Conservation (phyloP, 352 stramenopile genomes). For the Pythium apleroticum region DNA sequence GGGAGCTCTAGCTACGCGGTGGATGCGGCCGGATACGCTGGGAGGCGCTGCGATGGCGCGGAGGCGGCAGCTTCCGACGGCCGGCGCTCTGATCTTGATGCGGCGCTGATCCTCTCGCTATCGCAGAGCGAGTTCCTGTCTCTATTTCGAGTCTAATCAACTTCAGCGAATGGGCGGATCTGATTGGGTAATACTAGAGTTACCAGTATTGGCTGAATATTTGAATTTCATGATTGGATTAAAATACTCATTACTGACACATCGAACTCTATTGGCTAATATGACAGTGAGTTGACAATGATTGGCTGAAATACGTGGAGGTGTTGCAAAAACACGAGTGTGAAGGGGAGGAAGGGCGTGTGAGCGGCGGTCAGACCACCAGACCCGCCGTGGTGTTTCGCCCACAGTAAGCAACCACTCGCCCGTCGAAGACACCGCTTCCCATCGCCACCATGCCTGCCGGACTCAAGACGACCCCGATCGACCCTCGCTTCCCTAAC, state of each 20-base stretch:
- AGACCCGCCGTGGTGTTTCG: background rate
- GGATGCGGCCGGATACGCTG: background rate
- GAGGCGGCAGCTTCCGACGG: background rate
- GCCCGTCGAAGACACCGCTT: constrained; percentile 2
- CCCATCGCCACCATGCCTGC: constrained; percentile 40
- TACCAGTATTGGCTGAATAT: constrained; percentile 2
- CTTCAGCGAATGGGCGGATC: background rate
- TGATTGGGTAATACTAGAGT: background rate
- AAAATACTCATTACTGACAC: background rate
- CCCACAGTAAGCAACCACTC: constrained; percentile 22
- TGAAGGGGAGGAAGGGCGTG: constrained; percentile 4
- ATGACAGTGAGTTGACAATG: background rate
- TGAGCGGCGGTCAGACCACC: constrained; percentile 19
- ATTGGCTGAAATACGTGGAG: constrained; percentile 3
- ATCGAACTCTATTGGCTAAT: background rate
- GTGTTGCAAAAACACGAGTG: constrained; percentile 27
- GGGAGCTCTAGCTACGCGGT: background rate
- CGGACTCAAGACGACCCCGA: constrained; percentile 82
- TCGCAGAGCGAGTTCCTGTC: background rate
- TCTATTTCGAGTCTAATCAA: constrained; percentile 3
- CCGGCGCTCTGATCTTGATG: background rate
- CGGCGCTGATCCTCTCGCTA: background rate
- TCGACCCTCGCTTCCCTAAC: constrained; percentile 88
- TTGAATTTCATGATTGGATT: background rate
- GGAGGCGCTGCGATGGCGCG: background rate